Base-by-base conservation (phyloP, 148 eudicot species). In the Fagopyrum esculentum region DNA sequence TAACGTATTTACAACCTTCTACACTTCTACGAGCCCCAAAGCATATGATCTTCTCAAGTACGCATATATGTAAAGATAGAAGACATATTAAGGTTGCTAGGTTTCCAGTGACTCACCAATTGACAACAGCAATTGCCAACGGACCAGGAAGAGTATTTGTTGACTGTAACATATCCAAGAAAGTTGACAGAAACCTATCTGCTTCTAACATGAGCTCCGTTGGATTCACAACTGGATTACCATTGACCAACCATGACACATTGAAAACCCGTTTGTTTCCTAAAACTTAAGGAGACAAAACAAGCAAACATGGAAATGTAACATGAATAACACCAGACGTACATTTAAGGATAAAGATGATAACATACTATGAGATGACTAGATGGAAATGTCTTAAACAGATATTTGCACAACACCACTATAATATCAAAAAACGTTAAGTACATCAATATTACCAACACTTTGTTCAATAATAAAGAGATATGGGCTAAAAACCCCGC, bases 151-250 rank as follows among this genome's bases (percentile, higher is more conserved):
- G 81, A 78, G 78, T 83, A 78, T 86, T 84, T 22, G 90, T 81
- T 4, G 93, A 83, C 45, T 76, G 82, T 78, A 92, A 81, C 79
- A 92, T 75, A 70, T 89, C 90, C 75, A 92, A 59, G 73, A 95
- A 77, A 68, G 81, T 76, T 44, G 78, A 63, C 22, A 87, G 59
- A 71, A 74, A 84, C 78, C 80, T 89, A 75, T 89, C 84, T 76
- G 97, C 89, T 76, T 95, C 97, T 40, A 93, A 83, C 19, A 69
- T 71, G 19, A 92, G 89, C 46, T 83, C 78, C 60, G 78, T 78
- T 60, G 83, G 80, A 82, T 95, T 87, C 74, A 95, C 76, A 74
- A 92, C 80, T 69, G 98, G 96, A 80, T 92, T 96, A 66, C 87
- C 87, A 79, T 80, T 89, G 63, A 73, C 74, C 75, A 91, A 48